phyloP scores from a whole-genome alignment of 768 basidiomycete species.

The Russula earlei region DNA sequence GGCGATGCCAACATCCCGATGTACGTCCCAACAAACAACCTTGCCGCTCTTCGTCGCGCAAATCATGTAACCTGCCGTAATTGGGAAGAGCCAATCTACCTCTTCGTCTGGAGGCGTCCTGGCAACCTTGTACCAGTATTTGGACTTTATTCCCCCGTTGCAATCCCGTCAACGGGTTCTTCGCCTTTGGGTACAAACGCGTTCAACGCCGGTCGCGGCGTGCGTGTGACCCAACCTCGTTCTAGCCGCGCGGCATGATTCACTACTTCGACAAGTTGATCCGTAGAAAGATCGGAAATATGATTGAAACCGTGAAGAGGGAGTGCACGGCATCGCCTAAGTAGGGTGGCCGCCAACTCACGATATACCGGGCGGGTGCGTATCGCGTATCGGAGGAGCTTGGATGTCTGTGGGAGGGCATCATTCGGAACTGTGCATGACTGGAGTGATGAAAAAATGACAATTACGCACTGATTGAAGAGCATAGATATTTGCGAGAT shows the following conservation, averaged over 20 bases:
- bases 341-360: slow-evolving; percentile 49
- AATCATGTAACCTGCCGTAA: slow-evolving; percentile 64
- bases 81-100: slow-evolving; percentile 69
- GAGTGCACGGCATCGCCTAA: slow-evolving; percentile 56
- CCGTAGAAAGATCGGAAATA: slow-evolving; percentile 53
- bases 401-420: slow-evolving; percentile 45
- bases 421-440: neutral
- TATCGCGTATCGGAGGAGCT: slow-evolving; percentile 48
- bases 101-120: slow-evolving; percentile 57
- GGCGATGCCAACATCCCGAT: slow-evolving; percentile 47
- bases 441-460: neutral
- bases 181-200: slow-evolving; percentile 20
- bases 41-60: slow-evolving; percentile 69
- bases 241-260: slow-evolving; percentile 56
- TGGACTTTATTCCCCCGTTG: slow-evolving; percentile 23
- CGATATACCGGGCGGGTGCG: slow-evolving; percentile 61
- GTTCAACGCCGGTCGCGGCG: slow-evolving; percentile 41
- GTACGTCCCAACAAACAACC: slow-evolving; percentile 71
- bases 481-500: slow-evolving; percentile 48
- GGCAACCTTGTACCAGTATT: slow-evolving; percentile 60
- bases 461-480: slow-evolving; percentile 49
- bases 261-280: slow-evolving; percentile 51
- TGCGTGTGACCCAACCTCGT: slow-evolving; percentile 48
- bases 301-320: slow-evolving; percentile 63
- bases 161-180: neutral